Conservation (phyloP, 352 stramenopile genomes). For the Globisporangium alternatum region DNA sequence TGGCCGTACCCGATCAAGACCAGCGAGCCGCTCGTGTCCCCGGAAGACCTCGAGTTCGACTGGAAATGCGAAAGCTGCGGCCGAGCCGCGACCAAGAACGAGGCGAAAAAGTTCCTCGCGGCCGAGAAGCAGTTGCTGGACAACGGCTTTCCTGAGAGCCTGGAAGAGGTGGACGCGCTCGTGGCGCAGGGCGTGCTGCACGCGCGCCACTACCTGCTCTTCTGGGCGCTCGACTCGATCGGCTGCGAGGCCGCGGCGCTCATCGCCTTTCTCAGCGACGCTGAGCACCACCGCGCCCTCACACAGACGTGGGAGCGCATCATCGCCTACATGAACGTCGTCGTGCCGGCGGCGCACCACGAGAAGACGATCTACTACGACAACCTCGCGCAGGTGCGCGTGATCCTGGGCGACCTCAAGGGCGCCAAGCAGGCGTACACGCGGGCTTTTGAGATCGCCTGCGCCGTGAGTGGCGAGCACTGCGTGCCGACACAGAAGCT, state of each 20-base stretch:
- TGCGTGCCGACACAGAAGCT: slow-evolving; percentile 67
- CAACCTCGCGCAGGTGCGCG: slow-evolving; percentile 70
- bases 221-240: slow-evolving; percentile 72
- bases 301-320: slow-evolving; percentile 64
- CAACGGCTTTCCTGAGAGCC: slow-evolving; percentile 55
- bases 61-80: slow-evolving; percentile 54
- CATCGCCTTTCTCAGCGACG: slow-evolving; percentile 33
- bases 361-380: slow-evolving; percentile 88
- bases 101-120: slow-evolving; percentile 34
- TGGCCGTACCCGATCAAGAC: slow-evolving; percentile 36
- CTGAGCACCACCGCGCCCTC: slow-evolving; percentile 30
- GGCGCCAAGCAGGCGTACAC: slow-evolving; percentile 53
- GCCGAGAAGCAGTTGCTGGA: slow-evolving; percentile 55
- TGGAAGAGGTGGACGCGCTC: slow-evolving; percentile 53
- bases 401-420: slow-evolving; percentile 54
- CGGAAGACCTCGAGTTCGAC: slow-evolving; percentile 47
- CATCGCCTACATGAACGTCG: slow-evolving; percentile 67
- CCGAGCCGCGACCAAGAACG: slow-evolving; percentile 26
- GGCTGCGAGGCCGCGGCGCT: slow-evolving; percentile 50
- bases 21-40: slow-evolving; percentile 20
- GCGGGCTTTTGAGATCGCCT: slow-evolving; percentile 52
- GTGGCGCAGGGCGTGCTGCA: slow-evolving; percentile 52
- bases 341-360: slow-evolving; percentile 61
- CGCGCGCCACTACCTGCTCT: slow-evolving; percentile 68
- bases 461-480: slow-evolving; percentile 53